Evolutionary conservation across 768 basidiomycete genomes (phyloP), one percentile per base, ranked within the genome.

Genomic region (Lactifluus volemus): DNA sequence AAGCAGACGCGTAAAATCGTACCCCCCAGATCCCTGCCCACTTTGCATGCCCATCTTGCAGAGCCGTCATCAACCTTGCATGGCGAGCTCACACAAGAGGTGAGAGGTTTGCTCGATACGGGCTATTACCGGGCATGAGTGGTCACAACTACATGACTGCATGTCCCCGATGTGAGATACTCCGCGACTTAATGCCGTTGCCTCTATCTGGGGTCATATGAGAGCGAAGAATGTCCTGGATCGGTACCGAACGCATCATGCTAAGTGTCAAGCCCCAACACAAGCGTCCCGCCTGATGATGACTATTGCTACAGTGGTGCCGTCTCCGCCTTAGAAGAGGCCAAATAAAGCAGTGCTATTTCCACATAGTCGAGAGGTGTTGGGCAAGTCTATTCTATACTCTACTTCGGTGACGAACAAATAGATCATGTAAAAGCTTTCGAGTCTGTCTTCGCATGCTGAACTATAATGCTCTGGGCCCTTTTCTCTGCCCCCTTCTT

Each of bases 401-500:
- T 62, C 51, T 58, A 58, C 4, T 38, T 49, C 25, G 25, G 34
- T 25, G 29, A 41, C 15, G 53, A n/a, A 36, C 19, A 15, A 15
- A 25, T 42, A 52, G 29, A 19, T 62, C 30, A 58, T 58, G 38
- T 42, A 36, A 53, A 19, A 44, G 49, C 32, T 19, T 52, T 62
- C n/a, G 60, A 42, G 9, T 52, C 34, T 32, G 55, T 29, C 19
- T 21, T 47, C 17, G 30, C 14, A 21, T 47, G 47, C 11, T 66
- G 59, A 39, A 25, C 64, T 21, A 75, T 55, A 14, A 78, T 66
- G 8, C 67, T 70, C 61, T 71, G 69, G 4, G 75, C 63, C 63
- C 73, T 74, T 62, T 75, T 80, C 67, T 80, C 76, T 10, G 65
- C 68, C 5, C 73, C 78, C 69, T 84, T 88, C 11, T 82, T 82